Conservation (phyloP, 257 asterid genomes). For the Gentiana dahurica region DNA sequence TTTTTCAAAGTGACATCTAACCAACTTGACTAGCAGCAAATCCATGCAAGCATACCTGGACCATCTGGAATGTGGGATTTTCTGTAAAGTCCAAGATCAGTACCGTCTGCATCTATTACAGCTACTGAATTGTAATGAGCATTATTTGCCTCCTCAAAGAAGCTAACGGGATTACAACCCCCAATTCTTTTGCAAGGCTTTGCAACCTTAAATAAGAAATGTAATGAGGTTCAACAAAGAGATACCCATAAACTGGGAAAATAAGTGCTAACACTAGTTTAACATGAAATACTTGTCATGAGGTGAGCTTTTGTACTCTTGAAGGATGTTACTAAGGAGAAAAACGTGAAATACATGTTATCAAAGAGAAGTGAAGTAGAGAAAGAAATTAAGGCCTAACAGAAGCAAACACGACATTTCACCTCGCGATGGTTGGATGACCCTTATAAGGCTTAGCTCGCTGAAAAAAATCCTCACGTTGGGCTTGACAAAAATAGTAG, state of each 20-base stretch:
- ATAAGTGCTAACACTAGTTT: too few species aligned
- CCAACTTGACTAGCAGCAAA: conserved; percentile 1
- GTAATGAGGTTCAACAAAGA: neutral
- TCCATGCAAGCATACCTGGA: conserved; percentile 50
- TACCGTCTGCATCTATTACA: conserved; percentile 91
- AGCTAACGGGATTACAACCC: conserved; percentile 95
- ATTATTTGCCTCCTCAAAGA: conserved; percentile 92
- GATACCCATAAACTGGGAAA: neutral
- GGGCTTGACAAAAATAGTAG: conserved; percentile 97
- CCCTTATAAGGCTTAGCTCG: conserved; percentile 79
- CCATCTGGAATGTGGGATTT: conserved; percentile 99
- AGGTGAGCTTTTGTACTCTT: too few species aligned
- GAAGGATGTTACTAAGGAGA: too few species aligned
- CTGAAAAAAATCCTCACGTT: conserved; percentile 69
- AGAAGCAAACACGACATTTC: conserved; percentile 9
- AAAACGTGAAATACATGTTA: too few species aligned
- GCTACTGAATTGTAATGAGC: conserved; percentile 94
- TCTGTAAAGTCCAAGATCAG: conserved; percentile 89
- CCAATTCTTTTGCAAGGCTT: conserved; percentile 82
- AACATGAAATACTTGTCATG: too few species aligned
- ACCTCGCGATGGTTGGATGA: conserved; percentile 84
- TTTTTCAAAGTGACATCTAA: conserved; percentile 7
- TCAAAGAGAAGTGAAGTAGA: neutral
- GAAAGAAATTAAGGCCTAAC: neutral
- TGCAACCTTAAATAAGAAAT: conserved; percentile 56